A percentile compares a stretch with the other conserved stretches of the same genome.
Evolutionary conservation across 2,329 filamentous ascomycete genomes (phyloP).

Genomic region (Neoascochyta sp.): DNA sequence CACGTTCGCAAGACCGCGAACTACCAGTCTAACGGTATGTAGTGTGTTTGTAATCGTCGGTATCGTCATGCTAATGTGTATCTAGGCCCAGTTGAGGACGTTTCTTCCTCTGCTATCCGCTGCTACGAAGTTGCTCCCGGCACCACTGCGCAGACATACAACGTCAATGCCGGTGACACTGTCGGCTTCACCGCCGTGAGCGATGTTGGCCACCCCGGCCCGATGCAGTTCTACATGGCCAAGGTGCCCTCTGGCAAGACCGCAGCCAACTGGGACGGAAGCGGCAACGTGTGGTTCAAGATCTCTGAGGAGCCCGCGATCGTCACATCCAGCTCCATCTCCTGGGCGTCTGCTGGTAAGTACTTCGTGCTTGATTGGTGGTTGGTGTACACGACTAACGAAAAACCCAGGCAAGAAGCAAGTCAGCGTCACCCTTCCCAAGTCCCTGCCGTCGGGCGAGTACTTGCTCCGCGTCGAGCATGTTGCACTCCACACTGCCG

Average conservation of each 20-base stretch:
- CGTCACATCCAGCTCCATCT: slow-evolving; percentile 2
- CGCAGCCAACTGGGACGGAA: slow-evolving; percentile 30
- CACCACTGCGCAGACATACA: slow-evolving; percentile 9
- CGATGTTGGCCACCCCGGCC: slow-evolving; percentile 31
- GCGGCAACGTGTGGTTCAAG: slow-evolving; percentile 38
- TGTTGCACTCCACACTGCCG: slow-evolving; percentile 44
- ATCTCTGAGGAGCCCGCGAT: slow-evolving; percentile 19
- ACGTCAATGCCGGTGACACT: slow-evolving; percentile 24
- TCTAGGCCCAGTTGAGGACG: slow-evolving; percentile 18
- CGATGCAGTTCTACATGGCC: slow-evolving; percentile 39
- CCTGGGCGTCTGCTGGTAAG: slow-evolving; percentile 1
- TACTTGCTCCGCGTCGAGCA: slow-evolving; percentile 49
- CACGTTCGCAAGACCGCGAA: slow-evolving; percentile 35
- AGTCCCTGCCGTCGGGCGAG: slow-evolving; percentile 40
- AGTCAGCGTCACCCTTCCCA: slow-evolving; percentile 40
- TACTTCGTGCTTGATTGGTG: not conserved
- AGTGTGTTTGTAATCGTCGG: no score
- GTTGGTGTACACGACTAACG: not conserved
- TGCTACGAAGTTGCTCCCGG: slow-evolving; percentile 26
- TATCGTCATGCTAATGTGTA: no score
- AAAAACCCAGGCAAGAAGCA: not conserved
- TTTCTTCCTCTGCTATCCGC: slow-evolving; percentile 22
- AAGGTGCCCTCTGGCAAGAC: slow-evolving; percentile 33
- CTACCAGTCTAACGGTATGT: slow-evolving; percentile 34
- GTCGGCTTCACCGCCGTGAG: slow-evolving; percentile 30